Conservation (phyloP, 1,284 basidiomycete genomes). For the Irpex sp. region DNA sequence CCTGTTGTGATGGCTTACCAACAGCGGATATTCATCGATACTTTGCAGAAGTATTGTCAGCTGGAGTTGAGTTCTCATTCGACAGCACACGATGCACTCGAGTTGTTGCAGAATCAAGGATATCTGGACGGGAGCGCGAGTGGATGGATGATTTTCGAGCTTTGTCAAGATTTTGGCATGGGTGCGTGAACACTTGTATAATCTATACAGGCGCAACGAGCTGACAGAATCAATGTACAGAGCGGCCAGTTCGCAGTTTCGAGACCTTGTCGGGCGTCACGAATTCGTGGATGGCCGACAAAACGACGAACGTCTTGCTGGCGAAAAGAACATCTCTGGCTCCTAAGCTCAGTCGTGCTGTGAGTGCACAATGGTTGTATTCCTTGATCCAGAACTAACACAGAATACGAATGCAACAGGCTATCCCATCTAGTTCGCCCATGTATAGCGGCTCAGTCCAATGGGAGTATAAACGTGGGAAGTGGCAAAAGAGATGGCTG, state of each 20-base stretch:
- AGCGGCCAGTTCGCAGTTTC: conserved; percentile 81
- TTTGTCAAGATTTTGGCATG: conserved; percentile 81
- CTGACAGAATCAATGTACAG: conserved; percentile 35
- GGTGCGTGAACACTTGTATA: conserved; percentile 40
- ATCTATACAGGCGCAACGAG: background rate
- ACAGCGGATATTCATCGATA: conserved; percentile 68
- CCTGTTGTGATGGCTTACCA: conserved; percentile 32
- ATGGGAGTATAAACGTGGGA: conserved; percentile 82
- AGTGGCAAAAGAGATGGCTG: conserved; percentile 89
- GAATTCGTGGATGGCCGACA: conserved; percentile 79
- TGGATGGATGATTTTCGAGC: conserved; percentile 77
- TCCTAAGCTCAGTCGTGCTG: conserved; percentile 48
- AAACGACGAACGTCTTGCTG: conserved; percentile 70
- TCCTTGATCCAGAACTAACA: background rate
- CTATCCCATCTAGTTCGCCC: conserved; percentile 68
- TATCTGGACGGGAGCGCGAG: conserved; percentile 48
- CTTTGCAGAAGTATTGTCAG: conserved; percentile 66
- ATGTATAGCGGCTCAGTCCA: conserved; percentile 71
- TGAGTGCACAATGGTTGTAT: conserved; percentile 29
- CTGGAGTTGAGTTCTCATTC: conserved; percentile 59
- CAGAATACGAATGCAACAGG: conserved; percentile 32
- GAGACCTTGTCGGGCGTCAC: conserved; percentile 71
- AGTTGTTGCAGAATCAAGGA: conserved; percentile 56
- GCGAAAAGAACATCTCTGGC: conserved; percentile 68
- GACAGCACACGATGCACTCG: conserved; percentile 60